Base-by-base conservation (phyloP, 2,329 filamentous ascomycete species). In the Fusarium pseudograminearum region DNA sequence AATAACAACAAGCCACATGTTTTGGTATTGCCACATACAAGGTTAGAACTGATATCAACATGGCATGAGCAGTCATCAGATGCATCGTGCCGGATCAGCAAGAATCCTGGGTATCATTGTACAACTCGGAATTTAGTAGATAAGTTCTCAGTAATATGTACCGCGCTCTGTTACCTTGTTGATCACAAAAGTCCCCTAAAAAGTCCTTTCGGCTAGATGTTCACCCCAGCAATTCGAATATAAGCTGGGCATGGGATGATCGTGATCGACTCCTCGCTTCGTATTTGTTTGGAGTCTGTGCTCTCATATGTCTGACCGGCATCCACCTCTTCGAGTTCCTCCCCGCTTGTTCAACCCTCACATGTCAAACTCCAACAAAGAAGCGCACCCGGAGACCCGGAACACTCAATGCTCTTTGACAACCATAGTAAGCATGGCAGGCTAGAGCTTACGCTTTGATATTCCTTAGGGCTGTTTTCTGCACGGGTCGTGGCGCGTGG, bases 21-120 rank as follows among this genome's bases (percentile, higher is more conserved):
- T n/a, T n/a, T n/a, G 8, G 8, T 36, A 3, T 5, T 10, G 8
- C 16, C 33, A 18, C 3, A 1, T 36, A 0, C 7, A 10, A 36
- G 33, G 10, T 36, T 36, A 30, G 9, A 18, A 0, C 5, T 8
- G 2, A 34, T 34, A 14, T 18, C 0, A 9, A 34, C 1, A 11
- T 36, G 5, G 16, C 18, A 18, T 36, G 16, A 36, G 33, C 15
- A 36, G 16, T 36, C 14, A 15, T 36, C 4, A 2, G 33, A 36
- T 18, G 2, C 8, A 18, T 36, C 9, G 16, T 18, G 15, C 18
- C 15, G 14, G 33, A 36, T 18, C 33, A 18, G 9, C 14, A 36
- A 36, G 16, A 9, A 11, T 9, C 16, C 28, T 12, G 4, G 16
- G 0, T 5, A 18, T 34, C 16, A 34, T 9, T 5, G n/a, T n/a